Base-by-base conservation (phyloP, 495 filamentous ascomycete species). In the Clohesyomyces aquaticus region DNA sequence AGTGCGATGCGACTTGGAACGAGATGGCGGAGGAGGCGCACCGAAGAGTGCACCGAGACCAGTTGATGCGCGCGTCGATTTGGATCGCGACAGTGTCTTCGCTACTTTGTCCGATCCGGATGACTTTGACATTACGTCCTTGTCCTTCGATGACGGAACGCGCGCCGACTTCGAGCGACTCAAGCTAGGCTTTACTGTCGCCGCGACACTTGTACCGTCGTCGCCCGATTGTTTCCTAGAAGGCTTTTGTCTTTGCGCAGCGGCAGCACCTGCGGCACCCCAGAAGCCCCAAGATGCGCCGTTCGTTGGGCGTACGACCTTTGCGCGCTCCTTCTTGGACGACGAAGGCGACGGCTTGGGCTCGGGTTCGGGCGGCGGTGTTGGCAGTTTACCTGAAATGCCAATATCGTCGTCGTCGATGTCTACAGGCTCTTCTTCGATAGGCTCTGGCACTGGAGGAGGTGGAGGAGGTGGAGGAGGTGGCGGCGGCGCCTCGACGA, bases 281-380 rank as follows among this genome's bases (percentile, higher is more conserved):
- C 81, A 86, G 74, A 85, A 82, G 23, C 82, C 84, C 85, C 85
- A 87, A 21, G 82, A 81, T 6, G 77, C 72, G 10, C 72, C 70
- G 25, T 73, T 78, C 25, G 76, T 63, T 11, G 77, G 74, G 25
- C 81, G 82, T 47, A 84, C 83, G 27, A 83, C 77, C 41, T 80
- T 79, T 14, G 83, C 66, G 18, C 85, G 84, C 56, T 87, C 85
- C 63, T 86, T 87, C 71, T 83, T 86, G n/a, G n/a, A n/a, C n/a
- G n/a, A n/a, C 12, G 73, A 75, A 1, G 79, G 71, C 2, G 76
- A 72, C 29, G 78, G 75, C 53, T 77, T 74, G 4, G 68, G 46
- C 28, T 69, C 74, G 12, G 77, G 72, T 57, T 84, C 81, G 27
- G 80, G 81, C 18, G 82, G 80, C 12, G 84, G 82, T n/a, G 81